Percentiles rank a stretch among this genome's conserved stretches.
Conservation (phyloP, 169 alveolate species). For the Babesia gibsoni region DNA sequence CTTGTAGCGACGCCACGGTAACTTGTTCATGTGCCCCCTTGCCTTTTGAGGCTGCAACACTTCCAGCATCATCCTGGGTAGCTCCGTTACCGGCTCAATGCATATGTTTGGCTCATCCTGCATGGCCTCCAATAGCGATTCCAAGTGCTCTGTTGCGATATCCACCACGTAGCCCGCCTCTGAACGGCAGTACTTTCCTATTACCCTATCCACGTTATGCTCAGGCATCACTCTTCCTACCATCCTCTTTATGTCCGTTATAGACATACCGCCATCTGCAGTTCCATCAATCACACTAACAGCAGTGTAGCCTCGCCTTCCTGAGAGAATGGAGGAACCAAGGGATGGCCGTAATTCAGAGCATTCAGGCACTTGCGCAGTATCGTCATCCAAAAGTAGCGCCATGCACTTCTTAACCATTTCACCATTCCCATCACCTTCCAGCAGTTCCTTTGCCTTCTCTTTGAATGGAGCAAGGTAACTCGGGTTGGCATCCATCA, state of each 20-base stretch:
- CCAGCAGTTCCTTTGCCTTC: conserved; percentile 43
- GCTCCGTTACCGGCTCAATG: conserved; percentile 4
- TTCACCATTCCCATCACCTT: not conserved
- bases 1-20: conserved; percentile 33
- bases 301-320: conserved; percentile 40
- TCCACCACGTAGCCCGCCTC: conserved; percentile 46
- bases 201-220: not conserved
- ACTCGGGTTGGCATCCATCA: conserved; percentile 11
- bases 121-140: conserved; percentile 4
- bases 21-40: conserved; percentile 18
- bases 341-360: not conserved
- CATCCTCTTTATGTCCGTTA: conserved; percentile 9
- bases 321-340: conserved; percentile 25
- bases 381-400: conserved; percentile 4
- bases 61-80: conserved; percentile 29
- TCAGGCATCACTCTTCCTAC: conserved; percentile 10
- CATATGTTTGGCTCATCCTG: conserved; percentile 17
- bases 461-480: conserved; percentile 23
- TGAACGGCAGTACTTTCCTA: conserved; percentile 23
- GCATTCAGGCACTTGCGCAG: not conserved
- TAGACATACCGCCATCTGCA: not conserved
- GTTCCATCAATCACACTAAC: conserved; percentile 41
- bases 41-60: not conserved
- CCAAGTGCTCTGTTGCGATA: conserved; percentile 12
- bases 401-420: conserved; percentile 6